Evolutionary conservation across 495 filamentous ascomycete species (phyloP).

Genomic region (Platismatia glauca): DNA sequence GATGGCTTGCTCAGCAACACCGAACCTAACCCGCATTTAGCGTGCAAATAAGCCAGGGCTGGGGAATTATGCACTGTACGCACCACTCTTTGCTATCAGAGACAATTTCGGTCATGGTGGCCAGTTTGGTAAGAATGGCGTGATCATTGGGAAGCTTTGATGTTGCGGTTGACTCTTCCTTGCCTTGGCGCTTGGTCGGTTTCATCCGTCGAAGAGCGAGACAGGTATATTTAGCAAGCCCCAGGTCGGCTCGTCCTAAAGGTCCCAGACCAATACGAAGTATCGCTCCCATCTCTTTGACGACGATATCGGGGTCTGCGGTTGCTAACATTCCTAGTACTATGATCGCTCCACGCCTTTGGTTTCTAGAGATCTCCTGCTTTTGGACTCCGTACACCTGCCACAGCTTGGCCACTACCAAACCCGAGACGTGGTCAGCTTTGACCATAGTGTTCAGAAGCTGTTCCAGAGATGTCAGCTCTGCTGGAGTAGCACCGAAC

Average conservation of each 20-base stretch:
- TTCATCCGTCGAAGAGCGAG: slow-evolving; percentile 84
- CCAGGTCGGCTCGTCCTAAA: slow-evolving; percentile 70
- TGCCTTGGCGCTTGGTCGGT: slow-evolving; percentile 68
- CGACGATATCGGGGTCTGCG: slow-evolving; percentile 83
- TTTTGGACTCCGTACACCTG: slow-evolving; percentile 93
- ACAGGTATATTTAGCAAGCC: slow-evolving; percentile 89
- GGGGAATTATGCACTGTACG: slow-evolving; percentile 2
- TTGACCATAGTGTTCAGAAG: slow-evolving; percentile 97
- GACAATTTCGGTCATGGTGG: slow-evolving; percentile 71
- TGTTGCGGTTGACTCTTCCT: slow-evolving; percentile 56
- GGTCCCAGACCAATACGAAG: slow-evolving; percentile 78
- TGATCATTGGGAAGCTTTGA: slow-evolving; percentile 86
- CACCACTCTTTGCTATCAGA: slow-evolving; percentile 94
- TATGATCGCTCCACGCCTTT: slow-evolving; percentile 87
- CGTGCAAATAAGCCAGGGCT: neutral
- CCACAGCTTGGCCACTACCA: slow-evolving; percentile 89
- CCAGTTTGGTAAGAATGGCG: slow-evolving; percentile 68
- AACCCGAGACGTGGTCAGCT: slow-evolving; percentile 71
- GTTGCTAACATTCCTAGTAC: slow-evolving; percentile 95
- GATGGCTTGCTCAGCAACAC: slow-evolving; percentile 95
- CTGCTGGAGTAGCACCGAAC: slow-evolving; percentile 86
- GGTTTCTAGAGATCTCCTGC: slow-evolving; percentile 85
- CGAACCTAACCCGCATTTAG: slow-evolving; percentile 36
- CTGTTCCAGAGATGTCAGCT: slow-evolving; percentile 91
- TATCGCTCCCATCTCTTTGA: slow-evolving; percentile 90